phyloP scores from a whole-genome alignment of 768 basidiomycete species.

The Pulveroboletus sp. region DNA sequence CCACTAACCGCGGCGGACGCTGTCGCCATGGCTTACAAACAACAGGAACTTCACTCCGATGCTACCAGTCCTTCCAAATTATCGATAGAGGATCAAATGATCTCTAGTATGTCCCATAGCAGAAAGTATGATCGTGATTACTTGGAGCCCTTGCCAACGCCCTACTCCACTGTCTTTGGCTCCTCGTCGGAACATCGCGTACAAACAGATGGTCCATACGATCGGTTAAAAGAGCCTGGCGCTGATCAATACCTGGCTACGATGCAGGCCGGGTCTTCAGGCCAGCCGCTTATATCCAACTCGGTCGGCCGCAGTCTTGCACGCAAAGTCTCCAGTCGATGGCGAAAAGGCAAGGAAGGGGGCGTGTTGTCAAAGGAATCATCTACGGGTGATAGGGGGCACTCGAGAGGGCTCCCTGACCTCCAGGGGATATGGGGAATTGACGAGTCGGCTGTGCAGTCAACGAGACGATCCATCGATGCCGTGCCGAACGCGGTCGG shows the following conservation, averaged over 20 bases:
- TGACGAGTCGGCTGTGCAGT: slow-evolving; percentile 6
- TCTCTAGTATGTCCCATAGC: slow-evolving; percentile 5
- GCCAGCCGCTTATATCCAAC: slow-evolving; percentile 10
- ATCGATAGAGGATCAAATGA: slow-evolving; percentile 26
- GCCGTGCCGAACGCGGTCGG: slow-evolving; percentile 8
- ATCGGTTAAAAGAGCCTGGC: slow-evolving; percentile 19
- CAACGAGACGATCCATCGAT: slow-evolving; percentile 18
- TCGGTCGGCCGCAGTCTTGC: slow-evolving; percentile 23
- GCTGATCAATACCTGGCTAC: background rate
- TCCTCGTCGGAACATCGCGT: slow-evolving; percentile 40
- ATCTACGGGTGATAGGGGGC: slow-evolving; percentile 13
- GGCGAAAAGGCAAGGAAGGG: slow-evolving; percentile 24
- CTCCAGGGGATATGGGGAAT: slow-evolving; percentile 30
- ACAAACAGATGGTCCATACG: slow-evolving; percentile 41
- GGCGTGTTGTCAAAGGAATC: slow-evolving; percentile 20
- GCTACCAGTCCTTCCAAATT: slow-evolving; percentile 14
- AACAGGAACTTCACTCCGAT: slow-evolving; percentile 31
- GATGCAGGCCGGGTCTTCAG: background rate
- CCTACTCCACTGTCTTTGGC: slow-evolving; percentile 59
- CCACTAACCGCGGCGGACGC: slow-evolving; percentile 43
- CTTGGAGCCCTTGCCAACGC: slow-evolving; percentile 24
- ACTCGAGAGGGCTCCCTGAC: slow-evolving; percentile 27
- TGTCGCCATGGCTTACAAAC: slow-evolving; percentile 46
- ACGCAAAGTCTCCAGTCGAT: slow-evolving; percentile 35
- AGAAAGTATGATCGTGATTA: slow-evolving; percentile 13